Base-by-base conservation (phyloP, 371 early-diverging fungal species). In the Lichtheimia hyalospora region DNA sequence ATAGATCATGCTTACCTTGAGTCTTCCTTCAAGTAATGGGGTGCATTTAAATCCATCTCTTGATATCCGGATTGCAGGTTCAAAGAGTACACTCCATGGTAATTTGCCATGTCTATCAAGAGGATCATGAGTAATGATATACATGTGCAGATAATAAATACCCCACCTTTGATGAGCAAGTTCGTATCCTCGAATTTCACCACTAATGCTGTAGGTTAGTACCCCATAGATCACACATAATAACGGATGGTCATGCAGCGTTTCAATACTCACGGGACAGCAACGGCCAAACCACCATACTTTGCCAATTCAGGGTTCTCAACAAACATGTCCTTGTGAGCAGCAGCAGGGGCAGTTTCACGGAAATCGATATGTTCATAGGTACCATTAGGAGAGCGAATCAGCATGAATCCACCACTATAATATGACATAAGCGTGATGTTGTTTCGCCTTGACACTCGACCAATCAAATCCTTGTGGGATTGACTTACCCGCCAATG, bases 381-480 rank as follows among this genome's bases (percentile, higher is more conserved):
- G 28, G 84, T 76, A 15, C 85, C 81, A 60, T 85, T 75, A 25
- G 85, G 73, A 5, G 81, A 66, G 23, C 96, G 89, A 16, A 98
- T 81, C n/a, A 97, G 72, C 90, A 98, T 91, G 73, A 99, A 98
- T 5, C 99, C 99, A 41, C 99, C 99, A 5, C 91, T 84, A 43
- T 44, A 13, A 18, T 7, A 34, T 34, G 34, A 34, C 34, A 34
- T 34, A 34, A 34, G 34, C 10, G 7, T 27, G 7, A 27, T n/a
- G n/a, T n/a, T n/a, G 8, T 8, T 8, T 8, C 5, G 8, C 10
- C 34, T 34, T 34, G 34, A 34, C 34, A 34, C 34, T 34, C 8
- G 1, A 34, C 34, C 1, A 25, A 40, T 23, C 40, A 52, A 23
- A 59, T 56, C 14, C 14, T 52, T 13, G 50, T n/a, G 57, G 28